These are phyloP conservation scores for Mediolabrus comicus DNA, from an alignment of 108 stramenopile species.

Conservation along the genomic window DNA sequence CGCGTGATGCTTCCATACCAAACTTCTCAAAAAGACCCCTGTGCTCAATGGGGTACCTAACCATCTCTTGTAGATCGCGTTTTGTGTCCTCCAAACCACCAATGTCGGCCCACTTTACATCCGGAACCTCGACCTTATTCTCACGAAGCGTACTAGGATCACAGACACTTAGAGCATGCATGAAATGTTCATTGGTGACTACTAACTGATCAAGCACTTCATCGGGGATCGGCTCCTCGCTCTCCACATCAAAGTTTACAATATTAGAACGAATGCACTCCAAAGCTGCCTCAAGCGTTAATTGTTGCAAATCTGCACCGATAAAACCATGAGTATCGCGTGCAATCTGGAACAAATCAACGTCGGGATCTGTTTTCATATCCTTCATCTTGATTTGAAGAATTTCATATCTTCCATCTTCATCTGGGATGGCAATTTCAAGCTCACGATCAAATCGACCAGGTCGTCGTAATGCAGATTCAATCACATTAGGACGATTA, in stretches of 20 bases:
- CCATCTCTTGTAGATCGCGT: conserved; percentile 98
- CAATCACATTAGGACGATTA: conserved; percentile 97
- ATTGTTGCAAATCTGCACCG: conserved; percentile 96
- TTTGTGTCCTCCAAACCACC: conserved; percentile 99
- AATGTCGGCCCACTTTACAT: conserved; percentile 98
- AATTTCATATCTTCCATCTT: conserved; percentile 95
- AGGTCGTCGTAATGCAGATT: conserved; percentile 93
- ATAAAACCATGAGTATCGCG: conserved; percentile 97
- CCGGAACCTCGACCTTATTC: conserved; percentile 82
- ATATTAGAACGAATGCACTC: conserved; percentile 95
- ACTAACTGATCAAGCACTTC: conserved; percentile 76
- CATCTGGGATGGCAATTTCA: conserved; percentile 98
- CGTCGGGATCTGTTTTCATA: conserved; percentile 84
- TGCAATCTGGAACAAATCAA: conserved; percentile 90
- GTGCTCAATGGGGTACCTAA: conserved; percentile 98
- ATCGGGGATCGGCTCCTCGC: conserved; percentile 77
- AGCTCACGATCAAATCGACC: conserved; percentile 98
- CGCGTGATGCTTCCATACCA: conserved; percentile 95
- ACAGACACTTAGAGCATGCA: conserved; percentile 83
- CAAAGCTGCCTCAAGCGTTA: conserved; percentile 94
- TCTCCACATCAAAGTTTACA: conserved; percentile 77
- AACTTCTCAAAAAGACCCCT: conserved; percentile 95
- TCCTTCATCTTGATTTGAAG: conserved; percentile 95
- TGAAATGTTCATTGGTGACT: conserved; percentile 91
- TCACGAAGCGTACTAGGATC: conserved; percentile 94